Evolutionary conservation across 2,329 filamentous ascomycete genomes (phyloP).

Genomic region (Didymella segeticola): DNA sequence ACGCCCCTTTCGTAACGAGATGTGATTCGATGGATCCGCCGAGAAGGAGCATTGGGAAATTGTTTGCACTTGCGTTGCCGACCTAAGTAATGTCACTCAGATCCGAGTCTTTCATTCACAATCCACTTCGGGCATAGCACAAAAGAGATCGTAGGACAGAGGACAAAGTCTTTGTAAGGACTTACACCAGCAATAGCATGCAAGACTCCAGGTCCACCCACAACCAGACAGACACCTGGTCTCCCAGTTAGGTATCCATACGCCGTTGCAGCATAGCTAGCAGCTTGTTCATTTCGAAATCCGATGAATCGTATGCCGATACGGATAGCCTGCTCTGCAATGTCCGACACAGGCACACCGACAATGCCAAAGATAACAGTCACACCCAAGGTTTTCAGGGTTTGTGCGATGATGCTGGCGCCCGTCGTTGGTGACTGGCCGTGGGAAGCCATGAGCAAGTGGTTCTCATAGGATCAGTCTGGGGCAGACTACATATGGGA

Average conservation of each 20-base stretch:
- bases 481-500: background rate
- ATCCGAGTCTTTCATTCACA: background rate
- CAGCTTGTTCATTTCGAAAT: slow-evolving; percentile 66
- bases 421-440: background rate
- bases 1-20: slow-evolving; percentile 60
- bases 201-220: slow-evolving; percentile 65
- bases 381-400: slow-evolving; percentile 58
- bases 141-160: background rate
- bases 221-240: slow-evolving; percentile 65
- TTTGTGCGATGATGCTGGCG: slow-evolving; percentile 51
- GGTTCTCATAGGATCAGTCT: background rate
- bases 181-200: slow-evolving; percentile 64
- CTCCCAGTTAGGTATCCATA: slow-evolving; percentile 65
- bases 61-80: slow-evolving; percentile 60
- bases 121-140: no score
- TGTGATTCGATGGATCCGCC: slow-evolving; percentile 62
- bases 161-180: background rate
- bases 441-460: background rate
- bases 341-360: slow-evolving; percentile 63
- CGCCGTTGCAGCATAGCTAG: slow-evolving; percentile 63
- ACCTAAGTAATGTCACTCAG: slow-evolving; percentile 9
- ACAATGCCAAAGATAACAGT: slow-evolving; percentile 61
- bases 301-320: slow-evolving; percentile 65
- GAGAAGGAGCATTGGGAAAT: slow-evolving; percentile 62
- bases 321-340: slow-evolving; percentile 63